These are phyloP conservation scores for Tolypocladium paradoxum DNA, from an alignment of 2,329 filamentous ascomycete species.

Conservation along the genomic window DNA sequence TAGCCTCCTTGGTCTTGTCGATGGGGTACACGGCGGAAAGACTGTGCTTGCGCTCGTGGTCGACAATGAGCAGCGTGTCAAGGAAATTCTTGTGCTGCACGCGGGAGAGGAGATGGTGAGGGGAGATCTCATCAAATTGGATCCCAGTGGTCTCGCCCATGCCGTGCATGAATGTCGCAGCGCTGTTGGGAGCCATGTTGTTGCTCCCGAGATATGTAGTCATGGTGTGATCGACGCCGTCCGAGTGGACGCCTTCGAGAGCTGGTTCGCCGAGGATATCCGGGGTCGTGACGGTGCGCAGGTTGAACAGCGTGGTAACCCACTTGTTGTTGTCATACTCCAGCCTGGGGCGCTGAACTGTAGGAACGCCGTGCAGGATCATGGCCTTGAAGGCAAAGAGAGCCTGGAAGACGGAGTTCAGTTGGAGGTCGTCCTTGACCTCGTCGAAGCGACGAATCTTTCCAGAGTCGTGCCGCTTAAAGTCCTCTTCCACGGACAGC, in stretches of 20 bases:
- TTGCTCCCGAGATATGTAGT: slow-evolving; percentile 15
- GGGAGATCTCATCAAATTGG: slow-evolving; percentile 10
- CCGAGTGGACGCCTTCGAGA: slow-evolving; percentile 20
- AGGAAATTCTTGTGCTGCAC: slow-evolving; percentile 15
- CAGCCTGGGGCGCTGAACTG: slow-evolving; percentile 11
- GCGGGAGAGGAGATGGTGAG: slow-evolving; percentile 10
- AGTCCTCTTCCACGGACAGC: slow-evolving; percentile 17
- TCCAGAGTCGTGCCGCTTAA: slow-evolving; percentile 19
- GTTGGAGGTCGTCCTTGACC: slow-evolving; percentile 15
- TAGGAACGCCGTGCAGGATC: slow-evolving; percentile 13
- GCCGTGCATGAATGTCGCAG: slow-evolving; percentile 18
- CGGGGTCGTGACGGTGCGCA: slow-evolving; percentile 17
- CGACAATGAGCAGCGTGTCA: slow-evolving; percentile 16
- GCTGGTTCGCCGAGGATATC: slow-evolving; percentile 18
- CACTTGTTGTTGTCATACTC: slow-evolving; percentile 15
- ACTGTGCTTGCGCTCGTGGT: slow-evolving; percentile 18
- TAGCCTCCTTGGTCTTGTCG: slow-evolving; percentile 11
- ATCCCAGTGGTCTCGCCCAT: slow-evolving; percentile 15
- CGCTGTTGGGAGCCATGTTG: slow-evolving; percentile 17
- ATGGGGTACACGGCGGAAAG: slow-evolving; percentile 12
- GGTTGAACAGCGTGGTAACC: slow-evolving; percentile 17
- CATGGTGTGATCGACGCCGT: slow-evolving; percentile 22
- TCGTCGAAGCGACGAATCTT: slow-evolving; percentile 17
- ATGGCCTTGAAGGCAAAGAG: slow-evolving; percentile 19
- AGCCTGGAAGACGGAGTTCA: slow-evolving; percentile 19